Evolutionary conservation across 106 monocot species (phyloP).

Genomic region (Phalaenopsis equestris): DNA sequence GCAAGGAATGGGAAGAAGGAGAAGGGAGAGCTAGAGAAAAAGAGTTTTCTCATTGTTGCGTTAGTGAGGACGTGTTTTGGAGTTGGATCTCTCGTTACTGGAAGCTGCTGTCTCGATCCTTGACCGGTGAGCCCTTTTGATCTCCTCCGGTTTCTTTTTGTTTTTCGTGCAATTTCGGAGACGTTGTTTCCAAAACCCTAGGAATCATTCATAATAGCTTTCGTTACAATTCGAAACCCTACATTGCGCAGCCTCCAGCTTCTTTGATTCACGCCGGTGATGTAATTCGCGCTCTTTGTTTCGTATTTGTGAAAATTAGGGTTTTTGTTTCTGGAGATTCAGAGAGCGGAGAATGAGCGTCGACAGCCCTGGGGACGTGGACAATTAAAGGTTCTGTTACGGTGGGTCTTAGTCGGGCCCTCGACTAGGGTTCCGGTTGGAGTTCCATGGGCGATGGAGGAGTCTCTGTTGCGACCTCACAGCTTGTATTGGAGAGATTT

Average conservation of each 20-base stretch:
- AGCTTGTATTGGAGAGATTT: constrained; percentile 20
- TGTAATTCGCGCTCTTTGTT: constrained; percentile 6
- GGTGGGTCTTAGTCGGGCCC: not conserved
- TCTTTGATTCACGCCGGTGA: not conserved
- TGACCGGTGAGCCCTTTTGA: constrained; percentile 6
- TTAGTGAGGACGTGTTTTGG: not conserved
- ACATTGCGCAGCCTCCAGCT: constrained; percentile 9
- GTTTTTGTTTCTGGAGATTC: constrained; percentile 9
- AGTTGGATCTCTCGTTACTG: not conserved
- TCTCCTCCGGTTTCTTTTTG: not conserved
- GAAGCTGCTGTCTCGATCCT: constrained; percentile 4
- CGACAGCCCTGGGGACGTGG: constrained; percentile 14
- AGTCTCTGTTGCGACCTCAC: constrained; percentile 19
- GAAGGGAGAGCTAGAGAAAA: not conserved
- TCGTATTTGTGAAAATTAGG: constrained; percentile 6
- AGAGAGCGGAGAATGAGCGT: constrained; percentile 18
- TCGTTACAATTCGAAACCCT: constrained; percentile 7
- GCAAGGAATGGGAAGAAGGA: not conserved
- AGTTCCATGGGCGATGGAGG: constrained; percentile 31
- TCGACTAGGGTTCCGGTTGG: constrained; percentile 6
- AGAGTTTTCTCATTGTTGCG: not conserved
- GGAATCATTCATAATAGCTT: not conserved
- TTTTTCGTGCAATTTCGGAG: constrained; percentile 1
- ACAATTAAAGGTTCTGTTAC: constrained; percentile 4
- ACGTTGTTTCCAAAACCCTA: constrained; percentile 7